Evolutionary conservation across 495 filamentous ascomycete genomes (phyloP), one percentile per base, ranked within the genome.

Genomic region (Jackrogersella multiformis): DNA sequence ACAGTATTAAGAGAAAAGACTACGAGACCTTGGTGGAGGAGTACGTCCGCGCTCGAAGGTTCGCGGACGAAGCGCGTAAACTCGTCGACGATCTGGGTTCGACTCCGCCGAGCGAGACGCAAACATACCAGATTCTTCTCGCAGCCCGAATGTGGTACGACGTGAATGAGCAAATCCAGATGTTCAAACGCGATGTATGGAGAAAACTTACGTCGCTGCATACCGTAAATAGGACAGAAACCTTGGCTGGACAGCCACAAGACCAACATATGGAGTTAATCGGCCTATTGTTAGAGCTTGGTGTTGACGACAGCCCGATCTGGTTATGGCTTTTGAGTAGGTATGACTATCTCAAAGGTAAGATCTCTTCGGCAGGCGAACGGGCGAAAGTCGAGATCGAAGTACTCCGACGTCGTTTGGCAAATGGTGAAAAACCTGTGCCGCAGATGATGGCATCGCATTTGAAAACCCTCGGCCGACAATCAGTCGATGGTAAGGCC

Each of bases 61-160:
- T 90, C 68, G 85, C 90, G 24, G 88, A 92, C 23, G 88, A 93
- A 39, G 90, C 92, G 0, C 88, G 87, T 66, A 81, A 81, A 42
- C 81, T 87, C n/a, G 79, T 76, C 18, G 88, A 73, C 82, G 85
- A 64, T 79, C 83, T 73, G 72, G 84, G 74, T 76, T 86, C 45
- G 72, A 80, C 71, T 70, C 82, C 72, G 69, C 81, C 77, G 12
- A 77, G 54, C 44, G 94, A 99, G 71, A 80, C 85, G 28, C 88
- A 98, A 71, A 85, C 91, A 15, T 89, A 96, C 72, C 89, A 91
- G 42, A 89, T 98, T 62, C 79, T 99, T 35, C 84, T 96, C 15
- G 93, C 93, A 28, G 93, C 91, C 5, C 88, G 93, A n/a, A 94
- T 98, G 89, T 97, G 93, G 94, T 84, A 88, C 65, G 92, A 97